Conservation (phyloP, 305 asterid species). For the Solanum hybrid region DNA sequence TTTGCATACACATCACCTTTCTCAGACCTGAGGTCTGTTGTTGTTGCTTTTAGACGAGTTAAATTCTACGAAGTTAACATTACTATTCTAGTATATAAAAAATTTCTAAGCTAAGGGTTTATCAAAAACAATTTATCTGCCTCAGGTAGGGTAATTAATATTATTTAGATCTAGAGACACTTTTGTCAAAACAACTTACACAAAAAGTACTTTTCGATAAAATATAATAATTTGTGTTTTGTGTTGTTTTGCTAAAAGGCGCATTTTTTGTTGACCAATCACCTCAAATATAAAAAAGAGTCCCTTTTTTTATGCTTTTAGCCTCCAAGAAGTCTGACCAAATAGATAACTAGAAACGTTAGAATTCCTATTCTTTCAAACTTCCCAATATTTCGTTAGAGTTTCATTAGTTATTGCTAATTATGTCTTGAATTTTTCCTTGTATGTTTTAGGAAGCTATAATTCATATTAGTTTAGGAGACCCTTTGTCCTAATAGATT, state of each 20-base stretch:
- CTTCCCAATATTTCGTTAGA: neutral
- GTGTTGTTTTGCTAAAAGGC: neutral
- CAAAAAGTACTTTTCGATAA: neutral
- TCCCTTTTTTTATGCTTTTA: neutral
- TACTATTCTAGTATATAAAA: too few relatives aligned
- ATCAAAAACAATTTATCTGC: too few relatives aligned
- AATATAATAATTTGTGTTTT: neutral
- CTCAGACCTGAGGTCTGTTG: neutral
- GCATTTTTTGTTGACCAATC: neutral
- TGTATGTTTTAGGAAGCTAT: neutral
- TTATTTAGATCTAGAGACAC: neutral
- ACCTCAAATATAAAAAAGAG: neutral
- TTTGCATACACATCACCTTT: neutral
- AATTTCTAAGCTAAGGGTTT: too few relatives aligned
- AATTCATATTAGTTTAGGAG: neutral
- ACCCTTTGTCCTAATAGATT: neutral
- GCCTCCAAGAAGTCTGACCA: neutral
- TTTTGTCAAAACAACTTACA: neutral
- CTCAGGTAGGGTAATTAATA: neutral
- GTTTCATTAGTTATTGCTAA: neutral
- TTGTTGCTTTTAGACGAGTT: neutral
- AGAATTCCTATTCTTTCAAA: neutral
- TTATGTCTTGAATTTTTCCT: neutral
- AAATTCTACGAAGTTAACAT: neutral
- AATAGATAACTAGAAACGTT: neutral